Evolutionary conservation across 257 asterid genomes (phyloP), one percentile per base, ranked within the genome.

Genomic region (Solanum sejunctum): DNA sequence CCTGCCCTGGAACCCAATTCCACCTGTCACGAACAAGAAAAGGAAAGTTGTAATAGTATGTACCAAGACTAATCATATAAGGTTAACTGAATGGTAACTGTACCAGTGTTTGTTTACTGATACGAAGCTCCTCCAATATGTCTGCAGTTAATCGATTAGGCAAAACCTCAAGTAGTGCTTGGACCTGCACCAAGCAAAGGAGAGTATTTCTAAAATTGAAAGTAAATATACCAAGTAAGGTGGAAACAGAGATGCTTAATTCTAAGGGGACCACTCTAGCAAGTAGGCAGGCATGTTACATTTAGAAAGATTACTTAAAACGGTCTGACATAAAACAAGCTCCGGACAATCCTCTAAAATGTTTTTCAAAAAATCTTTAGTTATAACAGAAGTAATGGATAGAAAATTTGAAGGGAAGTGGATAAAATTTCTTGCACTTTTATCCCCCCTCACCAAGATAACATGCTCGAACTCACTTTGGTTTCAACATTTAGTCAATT

Each of bases 1-100:
- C 98, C 98, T 21, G 98, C 99, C 89, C 93, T 93, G 12, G 99
- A 97, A 78, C 95, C 98, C 89, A 97, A 85, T 90, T 95, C 99
- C 86, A 97, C 98, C 99, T 97, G 91, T 88, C 63, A 81, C 70
- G 70, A 51, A 1, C 84, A 66, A 86, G 2, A 61, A 39, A 83
- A 85, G 58, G 39, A 58, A 70, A 28, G 51, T 23, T 56, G 81
- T 20, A 36, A 78, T 64, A 77, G 55, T 70, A 77, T 73, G 51
- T 49, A 82, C 84, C 84, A 72, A 36, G 63, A 41, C 82, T 73
- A 32, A 60, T 66, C 63, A 43, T 77, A 18, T 86, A 70, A 58
- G 13, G 28, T 43, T 41, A 73, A 55, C 61, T 55, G 10, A 52
- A 83, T 39, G 54, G 63, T 71, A 71, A 78, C 20, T 2, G 20